Base-by-base conservation (phyloP, 2,329 filamentous ascomycete species). In the Talaromyces sp. region DNA sequence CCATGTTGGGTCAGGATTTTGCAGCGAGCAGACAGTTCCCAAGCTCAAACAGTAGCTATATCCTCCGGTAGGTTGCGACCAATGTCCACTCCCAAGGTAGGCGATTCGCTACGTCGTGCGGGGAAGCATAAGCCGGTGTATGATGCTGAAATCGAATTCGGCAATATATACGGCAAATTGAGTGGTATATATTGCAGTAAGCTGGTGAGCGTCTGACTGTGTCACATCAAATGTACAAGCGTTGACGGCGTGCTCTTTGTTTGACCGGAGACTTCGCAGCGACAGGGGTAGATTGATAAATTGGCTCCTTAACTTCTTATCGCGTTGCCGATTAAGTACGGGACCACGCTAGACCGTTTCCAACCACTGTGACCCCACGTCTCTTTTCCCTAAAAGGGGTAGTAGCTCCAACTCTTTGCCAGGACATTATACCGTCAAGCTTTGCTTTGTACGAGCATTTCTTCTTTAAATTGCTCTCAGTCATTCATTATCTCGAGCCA, bases 321-420 rank as follows among this genome's bases (percentile, higher is more conserved):
- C 52, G 52, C 10, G 15, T 8, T 37, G 31, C 5, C 19, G 52
- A 56, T 56, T 56, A 37, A 17, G 33, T 33, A 56, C 19, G 11
- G 52, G 52, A 9, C 52, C 13, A 6, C 52, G 52, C 52, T 56
- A 56, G 33, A 37, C 52, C 37, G 10, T 11, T 56, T 37, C 25
- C 7, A n/a, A 37, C 35, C 15, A 19, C 27, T 15, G n/a, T 37
- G 31, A 63, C 61, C 61, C 61, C 61, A 63, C 61, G 50, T 25
- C 61, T 27, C 52, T 35, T 57, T 47, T n/a, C 41, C 61, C 61
- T 39, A 62, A 62, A 62, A 56, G 61, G 61, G 49, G 49, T 22
- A 27, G 5, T 31, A 61, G 50, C 39, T 59, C 50, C 22, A 37
- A 43, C 50, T 47, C 27, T 56, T 15, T 43, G 27, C 52, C 50